These are phyloP conservation scores for Chytriomyces sp. DNA, from an alignment of 192 early-diverging fungal genomes.

Conservation along the genomic window DNA sequence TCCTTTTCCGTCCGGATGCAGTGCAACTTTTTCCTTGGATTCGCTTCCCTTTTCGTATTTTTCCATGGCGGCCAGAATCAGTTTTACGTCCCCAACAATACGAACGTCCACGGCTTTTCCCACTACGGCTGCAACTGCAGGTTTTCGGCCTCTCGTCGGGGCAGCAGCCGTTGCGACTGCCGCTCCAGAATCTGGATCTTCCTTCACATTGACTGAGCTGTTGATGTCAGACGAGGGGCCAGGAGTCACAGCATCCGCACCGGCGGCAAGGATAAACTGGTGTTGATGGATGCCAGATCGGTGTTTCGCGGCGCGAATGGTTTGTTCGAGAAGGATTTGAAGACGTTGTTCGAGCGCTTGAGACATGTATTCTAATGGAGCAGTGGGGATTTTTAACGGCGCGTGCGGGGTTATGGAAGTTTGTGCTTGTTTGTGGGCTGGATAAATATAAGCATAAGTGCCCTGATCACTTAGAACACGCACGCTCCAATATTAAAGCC, in stretches of 20 bases:
- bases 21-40: background rate
- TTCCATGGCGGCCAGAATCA: slow-evolving; percentile 1
- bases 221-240: background rate
- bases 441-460: too few species aligned
- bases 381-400: background rate
- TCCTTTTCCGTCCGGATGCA: slow-evolving; percentile 35
- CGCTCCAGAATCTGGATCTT: background rate
- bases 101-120: slow-evolving; percentile 9
- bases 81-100: slow-evolving; percentile 16
- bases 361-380: slow-evolving; percentile 26
- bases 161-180: background rate
- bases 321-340: slow-evolving; percentile 12
- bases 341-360: slow-evolving; percentile 18
- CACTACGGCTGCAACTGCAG: background rate
- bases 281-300: slow-evolving; percentile 31
- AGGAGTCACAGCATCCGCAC: background rate
- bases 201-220: background rate
- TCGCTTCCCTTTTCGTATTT: slow-evolving; percentile 19
- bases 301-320: slow-evolving; percentile 27
- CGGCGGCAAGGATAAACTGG: background rate
- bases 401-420: background rate
- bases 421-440: background rate
- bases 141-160: background rate
- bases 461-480: too few species aligned
- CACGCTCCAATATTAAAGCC: background rate